Evolutionary conservation across 1,284 basidiomycete genomes (phyloP), one percentile per base, ranked within the genome.

Genomic region (Anthracocystis setariae): DNA sequence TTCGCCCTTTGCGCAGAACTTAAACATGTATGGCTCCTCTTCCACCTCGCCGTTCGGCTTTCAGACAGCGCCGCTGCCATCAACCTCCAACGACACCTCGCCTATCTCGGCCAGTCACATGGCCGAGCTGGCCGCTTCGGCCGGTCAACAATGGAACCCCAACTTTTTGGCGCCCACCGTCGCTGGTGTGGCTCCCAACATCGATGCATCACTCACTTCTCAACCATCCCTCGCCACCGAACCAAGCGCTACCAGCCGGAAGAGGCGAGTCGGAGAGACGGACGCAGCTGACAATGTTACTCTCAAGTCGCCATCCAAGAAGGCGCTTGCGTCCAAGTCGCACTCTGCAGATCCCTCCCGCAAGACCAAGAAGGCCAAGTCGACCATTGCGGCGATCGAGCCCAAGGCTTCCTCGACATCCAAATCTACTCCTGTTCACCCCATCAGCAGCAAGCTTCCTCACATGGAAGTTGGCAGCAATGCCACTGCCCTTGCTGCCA

Each of bases 401-500:
- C 15, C 46, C 39, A 58, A 49, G 43, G 7, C 55, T 27, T 23
- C 52, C 9, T 37, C 45, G 8, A 29, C 46, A 32, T 27, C 29
- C 33, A 50, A 21, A 45, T 40, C 47, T 15, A 45, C 49, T n/a
- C 46, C 58, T 9, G 40, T 61, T 49, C 64, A 15, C 25, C 48
- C 39, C 21, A 45, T 61, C 49, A 66, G 59, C 52, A 61, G 59
- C 52, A 66, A 66, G 53, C 54, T 73, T 25, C 72, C 74, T n/a
- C 71, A 70, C 39, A 78, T 78, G 76, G 74, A 74, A 37, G 73
- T 72, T 9, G 72, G 74, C 13, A 76, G 73, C 43, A 76, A 78
- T 29, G 67, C 74, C 17, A 78, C 72, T 13, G 76, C 75, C 2
- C 70, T 71, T 10, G 72, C 68, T 38, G 72, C 72, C 33, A 76